phyloP scores from a whole-genome alignment of 805 yeast genomes.

The Myxozyma vanderwaltii region DNA sequence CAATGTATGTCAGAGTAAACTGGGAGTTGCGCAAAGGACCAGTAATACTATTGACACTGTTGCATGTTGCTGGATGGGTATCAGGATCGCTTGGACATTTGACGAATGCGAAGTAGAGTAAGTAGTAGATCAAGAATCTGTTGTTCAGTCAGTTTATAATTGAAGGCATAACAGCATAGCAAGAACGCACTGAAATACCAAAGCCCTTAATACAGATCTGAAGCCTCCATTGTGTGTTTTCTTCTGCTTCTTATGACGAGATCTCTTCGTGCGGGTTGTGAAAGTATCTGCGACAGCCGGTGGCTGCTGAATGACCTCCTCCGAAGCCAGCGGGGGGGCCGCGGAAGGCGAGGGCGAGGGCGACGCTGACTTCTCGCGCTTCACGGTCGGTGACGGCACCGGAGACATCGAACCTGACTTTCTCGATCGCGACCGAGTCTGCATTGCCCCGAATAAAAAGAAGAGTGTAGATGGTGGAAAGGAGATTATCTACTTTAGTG shows the following conservation, averaged over 20 bases:
- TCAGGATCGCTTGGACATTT: constrained; percentile 18
- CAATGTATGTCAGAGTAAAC: not conserved
- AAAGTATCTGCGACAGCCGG: not conserved
- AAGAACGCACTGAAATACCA: not conserved
- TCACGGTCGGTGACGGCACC: not conserved
- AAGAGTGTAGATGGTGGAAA: too few species aligned
- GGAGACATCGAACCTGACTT: constrained; percentile 5
- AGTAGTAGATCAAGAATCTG: constrained; percentile 36
- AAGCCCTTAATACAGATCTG: not conserved
- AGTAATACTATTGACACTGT: constrained; percentile 5
- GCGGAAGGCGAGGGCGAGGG: not conserved
- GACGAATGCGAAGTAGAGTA: constrained; percentile 8
- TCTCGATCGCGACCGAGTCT: constrained; percentile 1
- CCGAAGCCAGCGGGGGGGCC: not conserved
- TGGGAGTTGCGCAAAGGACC: not conserved
- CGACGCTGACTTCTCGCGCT: not conserved
- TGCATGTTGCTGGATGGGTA: constrained; percentile 7
- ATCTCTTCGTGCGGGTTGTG: constrained; percentile 7
- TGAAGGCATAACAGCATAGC: not conserved
- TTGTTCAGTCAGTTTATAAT: constrained; percentile 37
- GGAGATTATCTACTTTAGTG: too few species aligned
- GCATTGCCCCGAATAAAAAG: not conserved
- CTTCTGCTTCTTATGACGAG: not conserved
- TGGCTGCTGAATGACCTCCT: not conserved
- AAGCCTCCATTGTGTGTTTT: not conserved